These are phyloP conservation scores for Pythium rhizo-oryzae DNA, from an alignment of 352 stramenopile genomes.

Conservation along the genomic window DNA sequence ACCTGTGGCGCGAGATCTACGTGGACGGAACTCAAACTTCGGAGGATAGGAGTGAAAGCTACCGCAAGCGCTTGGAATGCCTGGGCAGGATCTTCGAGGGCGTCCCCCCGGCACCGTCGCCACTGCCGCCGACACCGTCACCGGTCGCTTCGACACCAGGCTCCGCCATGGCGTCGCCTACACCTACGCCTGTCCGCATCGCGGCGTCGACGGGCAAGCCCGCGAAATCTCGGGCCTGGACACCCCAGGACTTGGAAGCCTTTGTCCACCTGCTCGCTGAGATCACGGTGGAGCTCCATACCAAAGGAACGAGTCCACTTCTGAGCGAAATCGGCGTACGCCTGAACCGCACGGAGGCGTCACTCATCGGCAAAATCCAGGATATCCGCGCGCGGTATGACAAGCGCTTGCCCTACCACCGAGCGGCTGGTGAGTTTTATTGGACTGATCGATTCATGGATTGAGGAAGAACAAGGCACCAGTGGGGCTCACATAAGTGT, in stretches of 20 bases:
- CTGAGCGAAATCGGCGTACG: constrained; percentile 11
- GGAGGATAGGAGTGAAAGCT: constrained; percentile 15
- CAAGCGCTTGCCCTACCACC: constrained; percentile 39
- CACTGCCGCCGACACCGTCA: constrained; percentile 17
- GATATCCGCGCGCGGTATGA: constrained; percentile 58
- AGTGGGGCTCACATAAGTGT: no score
- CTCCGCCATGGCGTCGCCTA: background rate
- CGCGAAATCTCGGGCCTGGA: constrained; percentile 53
- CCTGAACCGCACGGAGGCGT: constrained; percentile 54
- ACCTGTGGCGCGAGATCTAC: constrained; percentile 67
- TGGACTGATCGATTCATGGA: background rate
- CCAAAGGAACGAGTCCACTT: constrained; percentile 42
- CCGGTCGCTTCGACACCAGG: background rate
- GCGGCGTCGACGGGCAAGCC: background rate
- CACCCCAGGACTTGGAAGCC: constrained; percentile 49
- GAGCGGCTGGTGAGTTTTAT: constrained; percentile 47
- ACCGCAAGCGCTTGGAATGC: constrained; percentile 34
- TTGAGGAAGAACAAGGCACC: no score
- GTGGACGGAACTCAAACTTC: constrained; percentile 50
- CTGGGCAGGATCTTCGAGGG: constrained; percentile 54
- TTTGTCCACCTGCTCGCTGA: constrained; percentile 61
- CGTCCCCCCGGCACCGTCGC: constrained; percentile 38
- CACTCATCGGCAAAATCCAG: constrained; percentile 58
- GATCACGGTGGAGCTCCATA: constrained; percentile 66
- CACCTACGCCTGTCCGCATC: background rate